Base-by-base conservation (phyloP, 208 protist species). In the Trypanosoma mega region DNA sequence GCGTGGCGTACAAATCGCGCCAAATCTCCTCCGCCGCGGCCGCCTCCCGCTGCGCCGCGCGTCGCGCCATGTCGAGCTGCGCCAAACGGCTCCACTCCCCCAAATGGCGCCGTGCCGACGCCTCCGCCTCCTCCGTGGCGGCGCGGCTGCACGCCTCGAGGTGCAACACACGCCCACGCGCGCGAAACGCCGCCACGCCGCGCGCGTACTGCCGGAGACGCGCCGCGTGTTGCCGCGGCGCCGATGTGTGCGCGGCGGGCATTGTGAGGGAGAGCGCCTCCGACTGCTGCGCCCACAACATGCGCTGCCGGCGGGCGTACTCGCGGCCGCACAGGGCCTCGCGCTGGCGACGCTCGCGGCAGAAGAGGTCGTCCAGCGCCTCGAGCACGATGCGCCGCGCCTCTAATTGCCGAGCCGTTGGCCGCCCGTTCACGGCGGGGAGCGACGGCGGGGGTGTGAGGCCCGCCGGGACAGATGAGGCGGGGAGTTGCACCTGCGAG, bases 121-220 rank as follows among this genome's bases (percentile, higher is more conserved):
- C 34, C 43, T 77, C 71, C 21, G 24, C 37, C 21, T 7, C 18
- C 2, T 43, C 21, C 18, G 68, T 33, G 29, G 72, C 30, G 5
- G 1, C 31, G 16, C 71, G 55, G 1, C 33, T 43, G 14, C 26
- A 14, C n/a, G 43, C 39, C 53, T 77, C 71, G 36, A 62, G 37
- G 30, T 68, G 55, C 8, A 52, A 48, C 27, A 77, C 0, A 30
- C 53, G 26, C 7, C 64, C 71, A 3, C 65, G 64, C 23, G 16
- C 54, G 37, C 68, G 1, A 33, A 52, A 77, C 2, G 46, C 26
- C 1, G 34, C 51, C 11, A 77, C 58, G 12, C n/a, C 26, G 23
- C 43, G 53, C 43, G 39, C 49, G 39, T 77, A 72, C 1, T n/a
- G n/a, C n/a, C n/a, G n/a, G n/a, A n/a, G n/a, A n/a, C 37, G 41